phyloP scores from a whole-genome alignment of 2,329 filamentous ascomycete genomes.

The Arachnomyces sp. region DNA sequence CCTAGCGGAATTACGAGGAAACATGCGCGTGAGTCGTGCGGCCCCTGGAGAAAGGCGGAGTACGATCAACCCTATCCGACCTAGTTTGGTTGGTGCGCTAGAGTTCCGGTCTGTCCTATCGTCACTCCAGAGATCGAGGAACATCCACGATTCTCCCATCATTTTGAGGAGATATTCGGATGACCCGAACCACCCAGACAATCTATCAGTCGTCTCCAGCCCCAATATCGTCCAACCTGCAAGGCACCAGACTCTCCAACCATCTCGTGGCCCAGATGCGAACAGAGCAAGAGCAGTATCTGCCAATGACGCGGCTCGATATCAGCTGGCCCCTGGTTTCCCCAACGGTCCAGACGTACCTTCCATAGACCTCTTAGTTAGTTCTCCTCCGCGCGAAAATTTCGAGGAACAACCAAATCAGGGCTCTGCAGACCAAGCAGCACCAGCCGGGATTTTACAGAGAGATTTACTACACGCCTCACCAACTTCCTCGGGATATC shows the following conservation, averaged over 20 bases:
- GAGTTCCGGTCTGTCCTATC: constrained; percentile 88
- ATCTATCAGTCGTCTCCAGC: constrained; percentile 41
- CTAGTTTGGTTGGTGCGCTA: constrained; percentile 83
- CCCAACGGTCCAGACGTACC: too few species aligned
- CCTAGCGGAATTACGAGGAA: constrained; percentile 76
- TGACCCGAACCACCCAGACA: constrained; percentile 45
- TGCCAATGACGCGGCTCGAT: constrained; percentile 45
- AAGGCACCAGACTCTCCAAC: constrained; percentile 19
- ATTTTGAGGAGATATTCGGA: constrained; percentile 62
- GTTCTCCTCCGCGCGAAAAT: constrained; percentile 27
- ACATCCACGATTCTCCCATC: constrained; percentile 62
- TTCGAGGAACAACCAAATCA: constrained; percentile 10
- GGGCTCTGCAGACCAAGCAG: constrained; percentile 4
- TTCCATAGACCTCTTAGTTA: constrained; percentile 31
- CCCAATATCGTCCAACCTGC: constrained; percentile 24
- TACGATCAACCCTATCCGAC: constrained; percentile 75
- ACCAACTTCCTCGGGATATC: constrained; percentile 23
- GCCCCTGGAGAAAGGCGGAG: constrained; percentile 57
- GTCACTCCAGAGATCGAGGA: constrained; percentile 75
- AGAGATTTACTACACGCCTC: constrained; percentile 23
- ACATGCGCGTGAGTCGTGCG: constrained; percentile 79
- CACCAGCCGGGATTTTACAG: constrained; percentile 17
- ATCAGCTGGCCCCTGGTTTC: constrained; percentile 9
- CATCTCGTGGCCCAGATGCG: constrained; percentile 15
- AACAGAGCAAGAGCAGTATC: constrained; percentile 48